Conservation (phyloP, 2,329 filamentous ascomycete genomes). For the Epichloe gansuensis region DNA sequence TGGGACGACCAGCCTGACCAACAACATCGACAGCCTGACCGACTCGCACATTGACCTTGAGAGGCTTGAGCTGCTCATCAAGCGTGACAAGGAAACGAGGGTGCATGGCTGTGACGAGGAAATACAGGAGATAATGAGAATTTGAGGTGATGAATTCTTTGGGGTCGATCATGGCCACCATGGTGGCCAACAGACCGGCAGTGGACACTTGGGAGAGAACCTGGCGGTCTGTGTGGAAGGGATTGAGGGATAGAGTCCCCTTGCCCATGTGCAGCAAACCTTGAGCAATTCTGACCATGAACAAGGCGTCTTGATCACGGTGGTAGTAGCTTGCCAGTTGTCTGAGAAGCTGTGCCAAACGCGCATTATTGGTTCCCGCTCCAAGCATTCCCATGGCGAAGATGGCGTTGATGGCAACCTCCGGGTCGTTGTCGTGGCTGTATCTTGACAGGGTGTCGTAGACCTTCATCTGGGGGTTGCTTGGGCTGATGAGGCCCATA, state of each 20-base stretch:
- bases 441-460: slow-evolving; percentile 97
- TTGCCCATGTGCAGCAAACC: slow-evolving; percentile 98
- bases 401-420: slow-evolving; percentile 96
- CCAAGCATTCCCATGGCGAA: slow-evolving; percentile 97
- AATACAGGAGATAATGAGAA: slow-evolving; percentile 91
- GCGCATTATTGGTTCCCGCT: slow-evolving; percentile 94
- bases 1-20: slow-evolving; percentile 88
- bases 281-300: slow-evolving; percentile 98
- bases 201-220: slow-evolving; percentile 86
- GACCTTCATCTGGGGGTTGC: slow-evolving; percentile 99
- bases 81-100: slow-evolving; percentile 93
- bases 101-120: slow-evolving; percentile 91
- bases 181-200: slow-evolving; percentile 76
- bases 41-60: slow-evolving; percentile 92
- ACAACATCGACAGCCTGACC: slow-evolving; percentile 98
- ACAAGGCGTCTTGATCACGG: slow-evolving; percentile 86
- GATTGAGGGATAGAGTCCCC: slow-evolving; percentile 86
- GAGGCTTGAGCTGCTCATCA: slow-evolving; percentile 83
- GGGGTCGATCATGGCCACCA: slow-evolving; percentile 89
- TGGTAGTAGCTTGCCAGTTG: slow-evolving; percentile 98
- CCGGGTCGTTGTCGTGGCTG: slow-evolving; percentile 96
- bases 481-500: slow-evolving; percentile 92
- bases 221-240: slow-evolving; percentile 98
- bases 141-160: slow-evolving; percentile 63
- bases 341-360: slow-evolving; percentile 82